phyloP scores from a whole-genome alignment of 768 basidiomycete species.

The Pholiota molesta region DNA sequence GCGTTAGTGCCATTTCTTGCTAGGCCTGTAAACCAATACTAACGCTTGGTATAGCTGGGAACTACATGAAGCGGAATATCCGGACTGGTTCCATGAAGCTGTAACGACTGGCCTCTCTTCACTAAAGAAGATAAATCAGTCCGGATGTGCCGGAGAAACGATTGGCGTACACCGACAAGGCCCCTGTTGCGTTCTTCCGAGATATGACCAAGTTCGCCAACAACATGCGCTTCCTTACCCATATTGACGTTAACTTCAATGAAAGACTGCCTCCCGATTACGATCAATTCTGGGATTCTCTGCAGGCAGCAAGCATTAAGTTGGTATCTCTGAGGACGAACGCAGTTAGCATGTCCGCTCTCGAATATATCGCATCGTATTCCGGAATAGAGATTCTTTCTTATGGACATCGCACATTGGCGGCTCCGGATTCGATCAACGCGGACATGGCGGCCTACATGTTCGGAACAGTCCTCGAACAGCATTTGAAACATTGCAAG shows the following conservation, averaged over 20 bases:
- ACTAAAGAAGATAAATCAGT: background rate
- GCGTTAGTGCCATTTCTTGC: background rate
- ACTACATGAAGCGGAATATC: constrained; percentile 1
- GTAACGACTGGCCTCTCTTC: background rate
- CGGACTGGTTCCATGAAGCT: constrained; percentile 2
- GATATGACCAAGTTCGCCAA: constrained; percentile 1
- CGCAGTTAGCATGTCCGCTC: constrained; percentile 1
- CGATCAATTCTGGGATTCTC: background rate
- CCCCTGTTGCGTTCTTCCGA: constrained; percentile 1
- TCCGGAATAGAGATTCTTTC: constrained; percentile 2
- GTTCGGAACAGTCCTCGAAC: background rate
- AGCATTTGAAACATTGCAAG: constrained; percentile 1
- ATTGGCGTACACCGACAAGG: background rate
- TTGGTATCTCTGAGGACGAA: constrained; percentile 1
- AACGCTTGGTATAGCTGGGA: background rate
- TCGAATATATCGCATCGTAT: constrained; percentile 5
- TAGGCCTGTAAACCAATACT: background rate
- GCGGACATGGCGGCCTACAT: constrained; percentile 1
- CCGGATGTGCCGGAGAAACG: constrained; percentile 2
- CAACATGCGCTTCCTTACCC: background rate
- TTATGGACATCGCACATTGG: constrained; percentile 1
- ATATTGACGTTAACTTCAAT: constrained; percentile 2
- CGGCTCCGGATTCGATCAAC: background rate
- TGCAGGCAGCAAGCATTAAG: background rate
- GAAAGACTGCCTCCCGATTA: background rate